A percentile compares a stretch with the other conserved stretches of the same genome.
Evolutionary conservation across 2,329 filamentous ascomycete genomes (phyloP).

Genomic region (Pseudocercospora fijiensis): DNA sequence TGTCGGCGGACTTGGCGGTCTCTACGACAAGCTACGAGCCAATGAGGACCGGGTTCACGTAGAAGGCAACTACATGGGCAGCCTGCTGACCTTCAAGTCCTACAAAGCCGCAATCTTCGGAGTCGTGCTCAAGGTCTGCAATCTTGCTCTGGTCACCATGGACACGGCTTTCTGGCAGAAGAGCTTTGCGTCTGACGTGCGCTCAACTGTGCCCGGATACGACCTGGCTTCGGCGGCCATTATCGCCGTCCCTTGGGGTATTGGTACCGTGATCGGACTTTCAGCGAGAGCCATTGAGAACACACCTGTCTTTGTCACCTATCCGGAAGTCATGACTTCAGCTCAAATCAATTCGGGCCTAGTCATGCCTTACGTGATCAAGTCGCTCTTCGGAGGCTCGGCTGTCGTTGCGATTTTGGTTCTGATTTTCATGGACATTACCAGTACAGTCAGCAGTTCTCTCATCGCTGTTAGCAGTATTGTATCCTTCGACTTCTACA

Average conservation of each 20-base stretch:
- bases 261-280: conserved; percentile 50
- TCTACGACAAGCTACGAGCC: conserved; percentile 50
- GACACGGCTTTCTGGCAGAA: conserved; percentile 56
- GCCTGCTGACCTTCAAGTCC: conserved; percentile 51
- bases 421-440: conserved; percentile 53
- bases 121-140: conserved; percentile 51
- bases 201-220: conserved; percentile 49
- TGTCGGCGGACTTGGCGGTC: conserved; percentile 44
- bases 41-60: conserved; percentile 42
- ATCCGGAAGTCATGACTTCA: conserved; percentile 43
- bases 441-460: conserved; percentile 51
- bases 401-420: conserved; percentile 48
- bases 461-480: conserved; percentile 55
- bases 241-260: conserved; percentile 50
- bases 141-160: conserved; percentile 52
- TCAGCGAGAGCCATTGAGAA: conserved; percentile 47
- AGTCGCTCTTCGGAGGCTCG: conserved; percentile 45
- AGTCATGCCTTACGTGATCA: conserved; percentile 50
- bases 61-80: conserved; percentile 49
- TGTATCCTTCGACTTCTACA: conserved; percentile 52
- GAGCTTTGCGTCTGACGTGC: conserved; percentile 49
- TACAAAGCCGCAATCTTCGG: conserved; percentile 41
- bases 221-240: conserved; percentile 48
- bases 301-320: conserved; percentile 48
- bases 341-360: conserved; percentile 46